Conservation (phyloP, 1,284 basidiomycete species). For the Ceratobasidium sp. region DNA sequence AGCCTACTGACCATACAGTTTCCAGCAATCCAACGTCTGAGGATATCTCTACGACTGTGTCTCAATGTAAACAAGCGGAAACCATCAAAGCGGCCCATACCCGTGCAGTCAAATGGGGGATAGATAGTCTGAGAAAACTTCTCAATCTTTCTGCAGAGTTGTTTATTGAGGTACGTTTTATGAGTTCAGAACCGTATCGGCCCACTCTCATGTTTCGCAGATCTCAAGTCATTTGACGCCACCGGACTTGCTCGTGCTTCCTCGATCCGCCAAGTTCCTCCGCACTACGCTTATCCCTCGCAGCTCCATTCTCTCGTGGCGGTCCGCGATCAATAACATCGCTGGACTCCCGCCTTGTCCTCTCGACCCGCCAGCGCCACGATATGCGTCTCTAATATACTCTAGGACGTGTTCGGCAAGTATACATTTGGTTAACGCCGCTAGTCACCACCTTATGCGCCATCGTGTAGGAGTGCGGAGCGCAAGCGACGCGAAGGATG, state of each 20-base stretch:
- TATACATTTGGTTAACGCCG: no score
- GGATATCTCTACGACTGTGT: no score
- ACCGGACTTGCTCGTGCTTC: not conserved
- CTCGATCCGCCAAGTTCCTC: not conserved
- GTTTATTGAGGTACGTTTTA: not conserved
- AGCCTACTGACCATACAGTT: no score
- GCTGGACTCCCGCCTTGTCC: conserved; percentile 10
- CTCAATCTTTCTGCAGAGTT: not conserved
- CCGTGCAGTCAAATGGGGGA: not conserved
- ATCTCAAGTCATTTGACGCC: not conserved
- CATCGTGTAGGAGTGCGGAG: conserved; percentile 7
- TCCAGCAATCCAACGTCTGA: no score
- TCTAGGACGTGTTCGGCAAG: conserved; percentile 6
- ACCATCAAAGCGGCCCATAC: not conserved
- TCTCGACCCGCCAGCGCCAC: not conserved
- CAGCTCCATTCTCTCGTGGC: not conserved
- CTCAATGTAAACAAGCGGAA: not conserved
- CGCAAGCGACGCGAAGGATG: not conserved
- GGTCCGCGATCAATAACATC: not conserved
- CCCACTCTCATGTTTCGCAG: not conserved
- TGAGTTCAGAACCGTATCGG: not conserved
- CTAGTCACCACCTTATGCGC: not conserved
- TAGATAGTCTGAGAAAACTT: not conserved
- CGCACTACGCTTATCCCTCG: not conserved
- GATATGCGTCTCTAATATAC: not conserved